Evolutionary conservation across 2,329 filamentous ascomycete genomes (phyloP).

Genomic region (Bipolaris gigantea): DNA sequence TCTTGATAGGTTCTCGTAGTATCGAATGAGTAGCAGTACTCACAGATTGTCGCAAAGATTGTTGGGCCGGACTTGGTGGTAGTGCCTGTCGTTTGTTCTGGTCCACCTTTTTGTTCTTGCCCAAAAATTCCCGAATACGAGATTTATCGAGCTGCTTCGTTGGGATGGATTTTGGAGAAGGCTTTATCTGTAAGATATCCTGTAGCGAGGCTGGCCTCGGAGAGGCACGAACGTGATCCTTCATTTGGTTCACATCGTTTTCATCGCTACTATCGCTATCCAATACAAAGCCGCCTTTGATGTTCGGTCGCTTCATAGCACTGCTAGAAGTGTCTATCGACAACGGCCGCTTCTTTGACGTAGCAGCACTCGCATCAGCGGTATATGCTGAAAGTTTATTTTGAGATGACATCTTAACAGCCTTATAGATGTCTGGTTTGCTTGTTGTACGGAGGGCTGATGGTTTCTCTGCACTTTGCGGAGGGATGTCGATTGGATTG

Average conservation of each 20-base stretch:
- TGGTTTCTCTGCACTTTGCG: not conserved
- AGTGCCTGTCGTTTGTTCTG: not conserved
- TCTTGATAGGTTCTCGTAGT: not conserved
- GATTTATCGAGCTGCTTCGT: constrained; percentile 6
- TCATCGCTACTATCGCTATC: constrained; percentile 10
- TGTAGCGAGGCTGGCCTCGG: not conserved
- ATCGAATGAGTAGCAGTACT: not conserved
- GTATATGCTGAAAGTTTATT: not conserved
- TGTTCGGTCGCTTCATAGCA: constrained; percentile 8
- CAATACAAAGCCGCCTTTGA: constrained; percentile 13
- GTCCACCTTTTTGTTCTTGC: not conserved
- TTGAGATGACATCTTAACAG: not conserved
- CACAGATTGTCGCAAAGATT: not conserved
- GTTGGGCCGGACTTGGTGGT: not conserved
- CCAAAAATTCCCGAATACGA: constrained; percentile 7
- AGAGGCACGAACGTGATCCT: not conserved
- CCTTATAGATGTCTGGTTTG: no score
- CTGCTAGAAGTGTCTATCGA: not conserved
- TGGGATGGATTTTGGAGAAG: not conserved
- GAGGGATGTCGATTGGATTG: not conserved
- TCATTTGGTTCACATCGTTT: not conserved
- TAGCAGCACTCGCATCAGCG: not conserved
- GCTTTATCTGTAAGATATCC: not conserved
- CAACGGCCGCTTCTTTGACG: not conserved
- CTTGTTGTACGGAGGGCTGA: not conserved